phyloP scores from a whole-genome alignment of 140 eudicot species.

The Anethum foeniculum region DNA sequence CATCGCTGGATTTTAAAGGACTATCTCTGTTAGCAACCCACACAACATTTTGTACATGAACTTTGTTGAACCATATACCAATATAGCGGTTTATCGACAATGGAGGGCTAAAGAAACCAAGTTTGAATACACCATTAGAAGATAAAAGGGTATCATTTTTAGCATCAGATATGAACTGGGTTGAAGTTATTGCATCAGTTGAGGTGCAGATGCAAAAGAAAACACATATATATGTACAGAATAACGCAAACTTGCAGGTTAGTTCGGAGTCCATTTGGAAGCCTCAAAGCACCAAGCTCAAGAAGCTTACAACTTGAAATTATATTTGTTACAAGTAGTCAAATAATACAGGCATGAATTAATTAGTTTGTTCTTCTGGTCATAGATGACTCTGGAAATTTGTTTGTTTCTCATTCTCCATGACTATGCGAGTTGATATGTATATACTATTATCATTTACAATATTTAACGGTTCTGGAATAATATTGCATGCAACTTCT shows the following conservation, averaged over 20 bases:
- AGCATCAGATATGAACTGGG: conserved; percentile 21
- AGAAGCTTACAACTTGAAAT: not conserved
- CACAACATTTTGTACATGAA: not conserved
- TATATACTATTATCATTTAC: not conserved
- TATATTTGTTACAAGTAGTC: not conserved
- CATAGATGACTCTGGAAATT: not conserved
- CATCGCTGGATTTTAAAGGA: conserved; percentile 6
- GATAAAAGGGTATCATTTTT: conserved; percentile 15
- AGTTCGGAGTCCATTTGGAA: not conserved
- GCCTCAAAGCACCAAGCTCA: not conserved
- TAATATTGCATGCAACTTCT: not conserved
- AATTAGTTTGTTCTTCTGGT: not conserved
- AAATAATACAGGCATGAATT: not conserved
- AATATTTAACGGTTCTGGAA: not conserved
- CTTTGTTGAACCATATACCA: conserved; percentile 9
- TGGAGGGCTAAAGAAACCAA: conserved; percentile 15
- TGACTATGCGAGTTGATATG: not conserved
- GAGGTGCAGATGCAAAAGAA: conserved; percentile 12
- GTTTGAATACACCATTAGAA: conserved; percentile 13
- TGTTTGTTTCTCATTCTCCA: not conserved
- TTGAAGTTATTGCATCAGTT: conserved; percentile 4
- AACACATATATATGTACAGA: not conserved
- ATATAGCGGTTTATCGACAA: not conserved
- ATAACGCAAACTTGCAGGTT: not conserved
- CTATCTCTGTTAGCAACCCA: conserved; percentile 16